Evolutionary conservation across 805 yeast species (phyloP), one percentile per base, ranked within the genome.

Genomic region (Metschnikowia peoriensis): DNA sequence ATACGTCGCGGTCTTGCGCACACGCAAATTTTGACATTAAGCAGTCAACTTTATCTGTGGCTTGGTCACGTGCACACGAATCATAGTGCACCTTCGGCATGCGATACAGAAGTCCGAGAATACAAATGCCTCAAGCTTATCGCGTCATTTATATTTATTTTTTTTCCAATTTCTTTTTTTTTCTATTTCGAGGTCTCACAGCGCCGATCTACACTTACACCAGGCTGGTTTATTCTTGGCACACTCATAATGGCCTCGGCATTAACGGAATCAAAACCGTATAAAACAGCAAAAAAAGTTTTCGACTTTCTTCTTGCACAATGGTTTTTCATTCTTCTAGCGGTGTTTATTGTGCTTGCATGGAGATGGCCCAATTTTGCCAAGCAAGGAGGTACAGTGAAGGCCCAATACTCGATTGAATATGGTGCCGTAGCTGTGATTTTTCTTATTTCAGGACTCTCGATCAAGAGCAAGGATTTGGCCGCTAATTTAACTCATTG

Each of bases 361-460:
- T 79, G 85, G 59, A 82, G 83, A 63, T 89, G 83, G 55, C 97
- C 97, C 1, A 77, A 84, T 50, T 89, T 91, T 68, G 97, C 96
- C 1, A 79, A 89, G 52, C 88, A 84, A 58, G 93, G 89, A 14
- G 97, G 97, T 1, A 73, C 83, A 14, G 81, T 90, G 38, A 74
- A 79, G 55, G 92, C 85, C 6, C 83, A 90, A 65, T 89, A 88
- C 65, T 73, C 89, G 42, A 88, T 91, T 35, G 86, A 86, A 11
- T 91, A 90, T 64, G 89, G 91, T 37, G 96, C 96, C 0, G 96
- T 90, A 15, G 96, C 96, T 0, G 71, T 88, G 43, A 91, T 91
- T 53, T 90, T 91, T 71, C 71, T 91, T 41, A 83, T 89, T 35
- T 85, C 91, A 46, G 97, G 97, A 0, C 68, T 90, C 28, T 82